Evolutionary conservation across 345 rosid species (phyloP), one percentile per base, ranked within the genome.

Genomic region (Combretum micranthum): DNA sequence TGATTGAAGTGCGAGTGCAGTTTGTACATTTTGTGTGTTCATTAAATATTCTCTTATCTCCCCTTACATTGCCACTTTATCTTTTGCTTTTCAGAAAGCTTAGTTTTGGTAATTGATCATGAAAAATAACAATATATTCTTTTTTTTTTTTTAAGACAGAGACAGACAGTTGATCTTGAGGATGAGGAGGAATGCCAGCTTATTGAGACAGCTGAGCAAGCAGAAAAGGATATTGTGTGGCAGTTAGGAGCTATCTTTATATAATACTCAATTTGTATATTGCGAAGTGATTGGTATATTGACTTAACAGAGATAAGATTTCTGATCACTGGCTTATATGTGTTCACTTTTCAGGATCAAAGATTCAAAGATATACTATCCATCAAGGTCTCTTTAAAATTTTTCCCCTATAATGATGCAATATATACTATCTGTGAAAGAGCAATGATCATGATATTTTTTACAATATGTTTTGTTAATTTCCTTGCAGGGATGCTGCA

Each of bases 171-270:
- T 59, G 83, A 83, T 62, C 74, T 82, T 62, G 75, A 79, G 15
- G 90, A 85, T 18, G 96, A 87, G 64, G 96, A 90, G 62, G 86
- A 83, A 42, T 67, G 74, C 60, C 83, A 68, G 55, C 58, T 59
- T 57, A 47, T 66, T 17, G 72, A 65, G 44, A 61, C 52, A 58
- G 61, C 26, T 49, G 81, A 76, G 61, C 64, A 51, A 64, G 64
- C 23, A 11, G 56, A 62, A 39, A 64, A 69, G 68, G 65, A 80
- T 56, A 75, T 83, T 61, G 77, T 80, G 56, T 64, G 89, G 96
- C 83, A 79, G 60, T 16, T 48, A 17, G 12, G 37, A 60, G 21
- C 26, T 37, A 4, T 53, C 45, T 23, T 57, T 52, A 3, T 17
- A 63, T 39, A n/a, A 59, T 61, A 53, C 21, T 16, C 25, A 32